phyloP scores from a whole-genome alignment of 768 basidiomycete genomes.

The Hydnum rufescens region DNA sequence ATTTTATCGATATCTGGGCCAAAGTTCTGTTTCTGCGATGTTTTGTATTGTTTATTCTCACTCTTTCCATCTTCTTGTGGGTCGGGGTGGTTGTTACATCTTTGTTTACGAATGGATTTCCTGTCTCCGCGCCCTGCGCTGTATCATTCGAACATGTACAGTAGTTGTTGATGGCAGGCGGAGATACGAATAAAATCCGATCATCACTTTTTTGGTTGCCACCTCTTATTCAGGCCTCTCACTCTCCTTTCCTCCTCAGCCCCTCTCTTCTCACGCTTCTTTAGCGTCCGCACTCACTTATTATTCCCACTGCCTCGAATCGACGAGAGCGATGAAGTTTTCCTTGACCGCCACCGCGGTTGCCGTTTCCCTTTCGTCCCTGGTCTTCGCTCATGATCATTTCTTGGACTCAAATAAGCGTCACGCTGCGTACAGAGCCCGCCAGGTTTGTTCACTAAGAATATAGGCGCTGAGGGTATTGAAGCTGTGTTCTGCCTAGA shows the following conservation, averaged over 20 bases:
- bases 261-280: background rate
- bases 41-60: no score
- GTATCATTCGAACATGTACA: no score
- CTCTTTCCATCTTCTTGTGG: no score
- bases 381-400: conserved; percentile 4
- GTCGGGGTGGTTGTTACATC: no score
- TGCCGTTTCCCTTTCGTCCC: conserved; percentile 1
- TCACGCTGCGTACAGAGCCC: background rate
- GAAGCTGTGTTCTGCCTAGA: background rate
- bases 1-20: no score
- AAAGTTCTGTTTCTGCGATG: no score
- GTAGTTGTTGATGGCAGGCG: no score
- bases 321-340: background rate
- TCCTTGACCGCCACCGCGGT: background rate
- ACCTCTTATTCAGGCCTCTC: conserved; percentile 12
- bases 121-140: no score
- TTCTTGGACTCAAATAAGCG: background rate
- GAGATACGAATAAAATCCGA: no score
- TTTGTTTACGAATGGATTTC: no score
- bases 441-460: background rate
- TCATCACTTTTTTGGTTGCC: no score
- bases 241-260: background rate
- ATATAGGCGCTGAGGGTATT: background rate
- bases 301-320: no score
- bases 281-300: background rate